Conservation (phyloP, 2,329 filamentous ascomycete genomes). For the Fusarium nodosum region DNA sequence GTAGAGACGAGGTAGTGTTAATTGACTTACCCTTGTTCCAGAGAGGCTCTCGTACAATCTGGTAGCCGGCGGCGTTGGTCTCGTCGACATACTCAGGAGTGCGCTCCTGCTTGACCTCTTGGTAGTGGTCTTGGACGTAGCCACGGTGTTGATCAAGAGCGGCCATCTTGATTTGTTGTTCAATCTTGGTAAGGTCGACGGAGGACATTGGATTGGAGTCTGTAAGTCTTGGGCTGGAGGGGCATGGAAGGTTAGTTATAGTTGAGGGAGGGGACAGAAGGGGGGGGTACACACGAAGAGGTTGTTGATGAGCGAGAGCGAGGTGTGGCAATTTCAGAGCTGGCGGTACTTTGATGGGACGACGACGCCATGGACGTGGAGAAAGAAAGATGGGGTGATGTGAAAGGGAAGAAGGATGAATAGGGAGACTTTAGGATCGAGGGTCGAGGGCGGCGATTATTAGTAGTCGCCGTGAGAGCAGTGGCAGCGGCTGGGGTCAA, state of each 20-base stretch:
- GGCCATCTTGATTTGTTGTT: conserved; percentile 72
- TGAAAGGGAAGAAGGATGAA: conserved; percentile 40
- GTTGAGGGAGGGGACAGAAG: conserved; percentile 56
- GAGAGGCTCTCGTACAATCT: conserved; percentile 71
- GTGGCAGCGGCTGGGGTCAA: conserved; percentile 29
- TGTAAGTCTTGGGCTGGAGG: conserved; percentile 64
- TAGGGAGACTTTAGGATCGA: conserved; percentile 45
- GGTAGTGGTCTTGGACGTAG: conserved; percentile 69
- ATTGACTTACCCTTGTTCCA: conserved; percentile 73
- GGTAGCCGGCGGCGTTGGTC: conserved; percentile 69
- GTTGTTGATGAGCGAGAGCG: conserved; percentile 61
- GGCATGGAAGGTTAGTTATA: conserved; percentile 66
- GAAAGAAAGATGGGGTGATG: conserved; percentile 47
- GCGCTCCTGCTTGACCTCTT: conserved; percentile 67
- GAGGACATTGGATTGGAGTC: conserved; percentile 69
- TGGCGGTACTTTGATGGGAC: conserved; percentile 61
- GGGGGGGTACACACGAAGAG: conserved; percentile 63
- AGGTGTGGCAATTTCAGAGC: conserved; percentile 67
- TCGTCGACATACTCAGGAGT: conserved; percentile 68
- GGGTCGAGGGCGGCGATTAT: conserved; percentile 50
- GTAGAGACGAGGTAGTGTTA: background rate
- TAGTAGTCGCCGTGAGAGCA: conserved; percentile 47
- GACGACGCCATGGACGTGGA: conserved; percentile 52
- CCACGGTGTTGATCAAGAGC: conserved; percentile 72
- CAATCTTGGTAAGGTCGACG: conserved; percentile 69